Evolutionary conservation across 306 rosid species (phyloP), one percentile per base, ranked within the genome.

Genomic region (Corylus americana): DNA sequence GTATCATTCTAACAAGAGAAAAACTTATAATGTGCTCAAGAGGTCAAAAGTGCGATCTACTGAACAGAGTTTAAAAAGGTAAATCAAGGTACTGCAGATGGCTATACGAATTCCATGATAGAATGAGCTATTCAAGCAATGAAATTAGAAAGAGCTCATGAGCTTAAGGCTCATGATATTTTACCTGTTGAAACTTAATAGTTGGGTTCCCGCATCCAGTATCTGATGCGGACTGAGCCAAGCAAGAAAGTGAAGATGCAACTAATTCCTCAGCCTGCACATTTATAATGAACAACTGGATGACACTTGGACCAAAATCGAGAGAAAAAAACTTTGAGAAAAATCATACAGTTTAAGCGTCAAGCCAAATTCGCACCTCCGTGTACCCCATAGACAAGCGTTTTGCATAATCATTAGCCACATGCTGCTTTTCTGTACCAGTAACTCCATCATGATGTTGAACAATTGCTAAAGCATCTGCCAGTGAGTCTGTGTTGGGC

Each of bases 401-500:
- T 86, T 87, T 90, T 11, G 92, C 92, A 81, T 94, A 94, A 87
- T 94, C 98, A 88, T 89, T 37, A 51, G 94, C 96, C 53, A 90
- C 94, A 20, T 94, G 98, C 80, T 94, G 98, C 80, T 88, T 86
- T 73, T 70, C 80, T 73, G 98, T 94, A 68, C 98, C 98, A 71
- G 88, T 37, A 64, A 94, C 88, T 22, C 90, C 98, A 35, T 94
- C 98, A 73, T 91, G 98, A 83, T 94, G 98, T 78, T 94, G 98
- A 81, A 82, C 96, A 86, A 89, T 78, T 70, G 96, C 97, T 84
- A 94, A 87, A 84, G 97, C 96, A 79, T 94, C 98, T 31, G 90
- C 98, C 74, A 94, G 70, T 72, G 80, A 79, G 74, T 94, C 90
- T 16, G 93, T 90, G 58, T 85, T 90, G 16, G 94, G 96, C 76